Evolutionary conservation across 352 stramenopile species (phyloP).

Genomic region (Plasmopara viticola): DNA sequence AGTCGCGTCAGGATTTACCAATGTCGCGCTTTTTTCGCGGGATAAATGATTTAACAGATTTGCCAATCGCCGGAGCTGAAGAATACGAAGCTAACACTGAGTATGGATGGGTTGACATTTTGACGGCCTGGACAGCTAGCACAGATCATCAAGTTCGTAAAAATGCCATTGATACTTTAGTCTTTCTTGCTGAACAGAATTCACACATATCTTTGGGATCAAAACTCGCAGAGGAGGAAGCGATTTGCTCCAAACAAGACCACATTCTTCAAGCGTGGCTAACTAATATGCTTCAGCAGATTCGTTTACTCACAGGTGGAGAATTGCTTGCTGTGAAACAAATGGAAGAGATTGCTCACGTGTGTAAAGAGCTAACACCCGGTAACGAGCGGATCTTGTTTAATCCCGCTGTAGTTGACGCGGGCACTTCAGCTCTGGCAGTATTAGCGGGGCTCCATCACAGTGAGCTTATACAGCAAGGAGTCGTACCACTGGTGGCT

Average conservation of each 20-base stretch:
- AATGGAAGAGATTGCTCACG: slow-evolving; percentile 64
- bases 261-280: slow-evolving; percentile 77
- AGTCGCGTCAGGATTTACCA: slow-evolving; percentile 50
- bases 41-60: slow-evolving; percentile 51
- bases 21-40: slow-evolving; percentile 64
- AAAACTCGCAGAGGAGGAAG: slow-evolving; percentile 7
- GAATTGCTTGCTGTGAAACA: slow-evolving; percentile 72
- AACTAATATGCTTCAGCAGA: slow-evolving; percentile 67
- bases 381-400: slow-evolving; percentile 72
- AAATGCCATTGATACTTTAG: slow-evolving; percentile 64
- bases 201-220: background rate
- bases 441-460: slow-evolving; percentile 62
- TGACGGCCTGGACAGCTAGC: slow-evolving; percentile 67
- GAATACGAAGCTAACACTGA: slow-evolving; percentile 72
- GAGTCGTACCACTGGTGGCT: slow-evolving; percentile 54
- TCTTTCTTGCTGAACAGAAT: slow-evolving; percentile 48
- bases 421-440: slow-evolving; percentile 57
- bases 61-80: slow-evolving; percentile 63
- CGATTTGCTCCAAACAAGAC: slow-evolving; percentile 34
- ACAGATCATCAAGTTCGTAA: slow-evolving; percentile 41
- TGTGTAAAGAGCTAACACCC: slow-evolving; percentile 70
- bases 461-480: slow-evolving; percentile 54
- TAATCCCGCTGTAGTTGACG: slow-evolving; percentile 60
- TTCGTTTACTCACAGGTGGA: slow-evolving; percentile 45
- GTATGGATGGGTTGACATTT: slow-evolving; percentile 77